Base-by-base conservation (phyloP, 2,329 filamentous ascomycete genomes). In the Penicillium aurantiogriseum region DNA sequence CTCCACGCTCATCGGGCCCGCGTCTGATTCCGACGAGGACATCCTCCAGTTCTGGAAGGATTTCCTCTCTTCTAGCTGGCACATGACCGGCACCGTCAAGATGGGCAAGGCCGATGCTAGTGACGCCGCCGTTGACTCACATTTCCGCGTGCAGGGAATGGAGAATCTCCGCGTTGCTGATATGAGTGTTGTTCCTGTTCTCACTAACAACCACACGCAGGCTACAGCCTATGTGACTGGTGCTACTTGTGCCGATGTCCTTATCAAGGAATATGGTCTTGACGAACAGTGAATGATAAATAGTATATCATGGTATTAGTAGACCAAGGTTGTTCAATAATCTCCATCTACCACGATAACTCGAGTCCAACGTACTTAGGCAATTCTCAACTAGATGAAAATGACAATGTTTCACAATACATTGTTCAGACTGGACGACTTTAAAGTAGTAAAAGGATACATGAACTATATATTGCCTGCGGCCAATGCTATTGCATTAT, bases 31-130 rank as follows among this genome's bases (percentile, higher is more conserved):
- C 0, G 83, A 86, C 29, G 82, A 83, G 50, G 83, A 86, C 56
- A 73, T 88, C 13, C 58, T 77, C 27, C 75, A 76, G 17, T 74
- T 77, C 62, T 84, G 77, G 77, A 73, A 69, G 51, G 68, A 78
- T 29, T 79, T 69, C 25, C 71, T 76, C 19, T 74, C 69, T 31
- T 81, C 77, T 2, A 81, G 74, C 55, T 85, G 78, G 80, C 83
- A 82, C 67, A 85, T 80, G 79, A 82, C 76, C 0, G 81, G 82
- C 0, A 87, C 84, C 0, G 77, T 77, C 7, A 81, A 80, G 67
- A 87, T 87, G 84, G 84, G 84, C 0, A 77, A 71, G 59, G 39
- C 55, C 0, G 75, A 67, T 1, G 78, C 80, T 8, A 54, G 57
- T 0, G 74, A 77, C 35, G 77, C 79, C 1, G 80, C 75, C 29